These are phyloP conservation scores for Spathaspora sp. DNA, from an alignment of 805 yeast genomes.

Conservation along the genomic window DNA sequence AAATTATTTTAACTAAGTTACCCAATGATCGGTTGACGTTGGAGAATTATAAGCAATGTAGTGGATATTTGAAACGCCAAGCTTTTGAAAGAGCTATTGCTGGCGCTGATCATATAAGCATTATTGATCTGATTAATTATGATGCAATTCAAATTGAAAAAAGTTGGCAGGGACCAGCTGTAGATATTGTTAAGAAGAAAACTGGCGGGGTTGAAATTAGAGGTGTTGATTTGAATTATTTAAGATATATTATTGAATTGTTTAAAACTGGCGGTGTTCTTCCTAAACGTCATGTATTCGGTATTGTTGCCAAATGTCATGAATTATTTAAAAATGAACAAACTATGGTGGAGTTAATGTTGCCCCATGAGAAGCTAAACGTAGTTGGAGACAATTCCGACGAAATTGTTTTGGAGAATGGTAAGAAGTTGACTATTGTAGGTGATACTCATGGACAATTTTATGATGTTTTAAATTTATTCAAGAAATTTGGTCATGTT, in stretches of 20 bases:
- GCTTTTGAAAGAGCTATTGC: conserved; percentile 88
- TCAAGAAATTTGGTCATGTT: conserved; percentile 71
- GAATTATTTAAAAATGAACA: conserved; percentile 62
- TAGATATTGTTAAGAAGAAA: conserved; percentile 38
- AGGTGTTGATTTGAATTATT: conserved; percentile 50
- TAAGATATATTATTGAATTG: conserved; percentile 60
- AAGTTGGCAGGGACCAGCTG: conserved; percentile 55
- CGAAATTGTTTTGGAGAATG: conserved; percentile 20
- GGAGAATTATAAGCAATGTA: conserved; percentile 59
- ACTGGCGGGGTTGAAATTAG: conserved; percentile 24
- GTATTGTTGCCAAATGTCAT: conserved; percentile 71
- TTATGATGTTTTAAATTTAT: conserved; percentile 81
- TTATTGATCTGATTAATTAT: conserved; percentile 46
- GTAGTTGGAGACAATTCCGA: conserved; percentile 10
- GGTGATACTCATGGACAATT: conserved; percentile 99
- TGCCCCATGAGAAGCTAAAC: conserved; percentile 28
- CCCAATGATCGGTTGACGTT: conserved; percentile 71
- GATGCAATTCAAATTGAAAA: conserved; percentile 48
- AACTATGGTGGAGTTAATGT: conserved; percentile 68
- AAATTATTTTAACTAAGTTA: conserved; percentile 52
- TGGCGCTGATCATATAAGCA: conserved; percentile 55
- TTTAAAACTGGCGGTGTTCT: conserved; percentile 71
- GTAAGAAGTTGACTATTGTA: conserved; percentile 70
- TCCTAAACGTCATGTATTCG: conserved; percentile 81
- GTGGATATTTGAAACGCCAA: conserved; percentile 60